phyloP scores from a whole-genome alignment of 257 asterid species.

The Primulina eburnea region DNA sequence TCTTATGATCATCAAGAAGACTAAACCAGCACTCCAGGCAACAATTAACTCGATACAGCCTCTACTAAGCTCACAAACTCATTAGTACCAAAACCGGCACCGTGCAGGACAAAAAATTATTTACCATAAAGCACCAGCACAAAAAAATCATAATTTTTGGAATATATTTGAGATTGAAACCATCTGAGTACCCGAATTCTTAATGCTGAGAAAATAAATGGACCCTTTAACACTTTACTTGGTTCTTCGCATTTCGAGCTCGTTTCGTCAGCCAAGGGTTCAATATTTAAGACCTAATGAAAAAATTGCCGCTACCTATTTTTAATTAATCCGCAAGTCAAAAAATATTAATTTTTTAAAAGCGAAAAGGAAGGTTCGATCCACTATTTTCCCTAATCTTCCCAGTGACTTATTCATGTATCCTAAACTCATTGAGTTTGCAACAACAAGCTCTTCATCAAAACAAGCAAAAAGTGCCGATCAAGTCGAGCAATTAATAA shows the following conservation, averaged over 20 bases:
- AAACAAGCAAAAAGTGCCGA: not conserved
- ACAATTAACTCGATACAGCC: not conserved
- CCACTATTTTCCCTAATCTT: not conserved
- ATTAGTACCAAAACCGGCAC: not conserved
- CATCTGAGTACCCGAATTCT: too few relatives aligned
- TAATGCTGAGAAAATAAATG: too few relatives aligned
- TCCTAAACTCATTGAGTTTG: not conserved
- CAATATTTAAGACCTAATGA: not conserved
- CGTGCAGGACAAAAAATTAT: not conserved
- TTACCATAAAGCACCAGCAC: not conserved
- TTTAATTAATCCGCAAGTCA: not conserved
- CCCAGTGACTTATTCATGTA: not conserved
- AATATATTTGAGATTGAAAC: too few relatives aligned
- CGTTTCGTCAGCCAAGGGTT: not conserved
- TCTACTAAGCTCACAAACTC: not conserved
- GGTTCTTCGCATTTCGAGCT: too few relatives aligned
- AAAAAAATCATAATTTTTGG: too few relatives aligned
- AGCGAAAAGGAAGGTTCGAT: not conserved
- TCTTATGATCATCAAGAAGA: not conserved
- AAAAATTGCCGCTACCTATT: not conserved
- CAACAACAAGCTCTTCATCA: not conserved
- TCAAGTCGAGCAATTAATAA: conserved; percentile 8
- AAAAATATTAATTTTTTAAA: too few relatives aligned
- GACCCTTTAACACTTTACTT: too few relatives aligned
- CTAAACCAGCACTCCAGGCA: conserved; percentile 11